These are phyloP conservation scores for Schoenoplectus triqueter DNA, from an alignment of 202 grass and related monocot species.

Conservation along the genomic window DNA sequence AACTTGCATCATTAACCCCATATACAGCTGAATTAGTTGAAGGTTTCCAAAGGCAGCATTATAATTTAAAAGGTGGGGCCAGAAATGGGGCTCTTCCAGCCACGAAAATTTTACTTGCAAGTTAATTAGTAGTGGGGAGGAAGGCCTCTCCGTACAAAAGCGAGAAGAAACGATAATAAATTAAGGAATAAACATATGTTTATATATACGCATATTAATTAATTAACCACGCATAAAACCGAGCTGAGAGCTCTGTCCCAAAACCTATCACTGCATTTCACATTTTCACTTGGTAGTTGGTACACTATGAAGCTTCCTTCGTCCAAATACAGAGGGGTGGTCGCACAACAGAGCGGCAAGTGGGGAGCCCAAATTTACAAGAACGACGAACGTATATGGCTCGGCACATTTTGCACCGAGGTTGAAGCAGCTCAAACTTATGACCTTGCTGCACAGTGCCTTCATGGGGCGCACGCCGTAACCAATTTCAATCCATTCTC, in stretches of 20 bases:
- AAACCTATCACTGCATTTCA: not conserved
- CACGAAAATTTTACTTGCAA: no score
- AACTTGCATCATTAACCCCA: no score
- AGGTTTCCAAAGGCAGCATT: no score
- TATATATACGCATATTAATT: no score
- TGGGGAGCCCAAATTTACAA: constrained; percentile 28
- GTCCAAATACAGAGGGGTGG: not conserved
- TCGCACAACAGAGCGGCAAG: not conserved
- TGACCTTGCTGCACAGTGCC: constrained; percentile 5
- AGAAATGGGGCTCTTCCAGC: no score
- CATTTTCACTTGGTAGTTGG: not conserved
- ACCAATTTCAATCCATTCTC: not conserved
- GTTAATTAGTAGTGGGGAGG: no score
- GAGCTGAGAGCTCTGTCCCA: not conserved
- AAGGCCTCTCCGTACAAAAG: no score
- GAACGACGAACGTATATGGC: constrained; percentile 5
- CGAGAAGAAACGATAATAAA: no score
- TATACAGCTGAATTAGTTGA: no score
- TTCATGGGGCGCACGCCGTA: not conserved
- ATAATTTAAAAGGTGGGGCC: no score
- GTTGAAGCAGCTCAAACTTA: not conserved
- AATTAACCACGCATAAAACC: no score
- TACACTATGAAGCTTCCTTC: constrained; percentile 1
- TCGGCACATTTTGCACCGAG: not conserved
- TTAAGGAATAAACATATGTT: no score